phyloP scores from a whole-genome alignment of 2,329 filamentous ascomycete species.

The Colletotrichum somersetense region DNA sequence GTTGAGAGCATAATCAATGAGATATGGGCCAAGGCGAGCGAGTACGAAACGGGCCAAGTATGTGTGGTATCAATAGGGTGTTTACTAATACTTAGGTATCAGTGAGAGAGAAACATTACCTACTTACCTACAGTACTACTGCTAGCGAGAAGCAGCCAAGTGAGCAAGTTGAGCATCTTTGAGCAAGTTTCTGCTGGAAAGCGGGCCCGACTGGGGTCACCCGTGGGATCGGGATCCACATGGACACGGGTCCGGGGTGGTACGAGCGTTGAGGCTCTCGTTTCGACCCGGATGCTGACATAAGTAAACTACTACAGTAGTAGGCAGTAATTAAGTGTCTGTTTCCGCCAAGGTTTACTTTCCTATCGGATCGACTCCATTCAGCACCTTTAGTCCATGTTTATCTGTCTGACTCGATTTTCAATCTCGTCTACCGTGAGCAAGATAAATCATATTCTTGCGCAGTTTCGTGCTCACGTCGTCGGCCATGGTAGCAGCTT shows the following conservation, averaged over 20 bases:
- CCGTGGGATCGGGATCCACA: neutral
- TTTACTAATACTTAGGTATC: neutral
- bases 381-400: neutral
- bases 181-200: slow-evolving; percentile 51
- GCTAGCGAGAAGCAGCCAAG: neutral
- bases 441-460: slow-evolving; percentile 26
- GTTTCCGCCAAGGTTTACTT: neutral
- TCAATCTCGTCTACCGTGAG: slow-evolving; percentile 25
- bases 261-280: slow-evolving; percentile 25
- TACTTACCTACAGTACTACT: no score
- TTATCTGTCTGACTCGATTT: neutral
- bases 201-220: slow-evolving; percentile 8
- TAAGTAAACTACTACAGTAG: neutral
- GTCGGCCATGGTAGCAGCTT: neutral
- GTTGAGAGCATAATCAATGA: neutral
- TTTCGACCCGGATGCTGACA: neutral
- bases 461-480: neutral
- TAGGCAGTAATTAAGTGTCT: no score
- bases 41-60: neutral
- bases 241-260: slow-evolving; percentile 5
- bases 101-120: neutral
- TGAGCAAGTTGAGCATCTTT: slow-evolving; percentile 51
- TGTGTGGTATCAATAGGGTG: no score
- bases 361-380: neutral
- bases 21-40: neutral